These are phyloP conservation scores for Fusarium albidum DNA, from an alignment of 2,329 filamentous ascomycete species.

Conservation along the genomic window DNA sequence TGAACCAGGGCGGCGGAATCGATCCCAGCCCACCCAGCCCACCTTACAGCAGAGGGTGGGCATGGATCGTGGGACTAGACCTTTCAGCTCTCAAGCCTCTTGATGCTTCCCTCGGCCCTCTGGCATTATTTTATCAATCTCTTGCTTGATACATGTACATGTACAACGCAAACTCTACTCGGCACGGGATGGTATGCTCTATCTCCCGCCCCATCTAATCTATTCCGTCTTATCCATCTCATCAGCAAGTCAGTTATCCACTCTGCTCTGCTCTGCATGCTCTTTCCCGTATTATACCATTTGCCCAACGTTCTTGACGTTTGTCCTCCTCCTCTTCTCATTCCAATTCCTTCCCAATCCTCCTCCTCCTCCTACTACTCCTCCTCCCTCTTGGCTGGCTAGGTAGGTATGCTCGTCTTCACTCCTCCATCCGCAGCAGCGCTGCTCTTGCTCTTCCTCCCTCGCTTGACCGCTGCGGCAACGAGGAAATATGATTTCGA, in stretches of 20 bases:
- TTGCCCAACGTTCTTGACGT: neutral
- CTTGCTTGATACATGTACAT: slow-evolving; percentile 13
- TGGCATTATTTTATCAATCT: slow-evolving; percentile 8
- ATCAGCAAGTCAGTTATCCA: neutral
- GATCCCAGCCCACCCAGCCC: too few species aligned
- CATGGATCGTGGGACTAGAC: slow-evolving; percentile 10
- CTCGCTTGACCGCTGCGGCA: slow-evolving; percentile 42
- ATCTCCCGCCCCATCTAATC: slow-evolving; percentile 16
- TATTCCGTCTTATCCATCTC: slow-evolving; percentile 21
- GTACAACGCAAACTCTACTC: slow-evolving; percentile 8
- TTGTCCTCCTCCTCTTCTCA: slow-evolving; percentile 5
- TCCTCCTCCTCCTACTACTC: neutral
- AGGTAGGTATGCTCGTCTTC: slow-evolving; percentile 35
- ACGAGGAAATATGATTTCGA: slow-evolving; percentile 71
- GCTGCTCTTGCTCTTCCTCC: slow-evolving; percentile 31
- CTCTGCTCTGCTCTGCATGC: neutral
- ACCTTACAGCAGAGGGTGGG: too few species aligned
- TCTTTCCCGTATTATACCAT: slow-evolving; percentile 5
- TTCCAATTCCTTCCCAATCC: neutral
- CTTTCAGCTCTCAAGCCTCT: neutral
- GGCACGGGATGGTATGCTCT: slow-evolving; percentile 1
- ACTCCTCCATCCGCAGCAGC: slow-evolving; percentile 23
- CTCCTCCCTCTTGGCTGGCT: too few species aligned
- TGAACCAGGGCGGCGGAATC: too few species aligned
- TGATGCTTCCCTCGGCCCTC: slow-evolving; percentile 12